Base-by-base conservation (phyloP, 768 basidiomycete species). In the Lactifluus volemus region DNA sequence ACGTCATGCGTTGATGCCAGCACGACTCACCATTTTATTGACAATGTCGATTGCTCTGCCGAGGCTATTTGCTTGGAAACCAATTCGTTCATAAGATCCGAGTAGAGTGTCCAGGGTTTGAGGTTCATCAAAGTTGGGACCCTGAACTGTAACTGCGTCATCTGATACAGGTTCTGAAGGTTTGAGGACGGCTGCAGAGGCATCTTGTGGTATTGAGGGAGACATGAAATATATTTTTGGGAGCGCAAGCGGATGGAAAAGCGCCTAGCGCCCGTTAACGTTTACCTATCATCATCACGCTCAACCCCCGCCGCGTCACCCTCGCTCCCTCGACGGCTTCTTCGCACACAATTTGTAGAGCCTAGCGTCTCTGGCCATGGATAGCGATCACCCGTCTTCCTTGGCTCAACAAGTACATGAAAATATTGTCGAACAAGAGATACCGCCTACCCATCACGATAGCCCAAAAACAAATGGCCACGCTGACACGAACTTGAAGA, bases 1-100 rank as follows among this genome's bases (percentile, higher is more conserved):
- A 30, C 7, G 39, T 17, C 29, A 10, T 10, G 19, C 5, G 44
- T 21, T 30, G 21, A 12, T 2, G 25, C 39, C 17, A 47, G 42
- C 5, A 21, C 14, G 42, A 68, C 79, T 53, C 48, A 93, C 96
- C 97, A 99, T 99, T 69, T 84, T 84, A 71, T 98, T 86, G 30
- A 98, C 89, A 55, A 97, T 87, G 32, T 88, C 81, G 48, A 98
- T 91, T 1, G 95, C 96, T 66, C 79, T 83, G 2, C 89, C 89
- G 2, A 99, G 75, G 59, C 90, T 92, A 55, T 86, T 95, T n/a
- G 97, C 97, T 72, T 99, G 97, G 70, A 98, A 99, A 19, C 97
- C 97, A 55, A 98, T 97, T 38, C 85, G 82, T 69, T 89, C 84
- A 75, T 97, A 99, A 68, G 82, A 85, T 39, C 75, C 71, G 42